Percentiles rank a stretch among this genome's conserved stretches.
phyloP scores from a whole-genome alignment of 2,329 filamentous ascomycete species.

The Cercospora sp. region DNA sequence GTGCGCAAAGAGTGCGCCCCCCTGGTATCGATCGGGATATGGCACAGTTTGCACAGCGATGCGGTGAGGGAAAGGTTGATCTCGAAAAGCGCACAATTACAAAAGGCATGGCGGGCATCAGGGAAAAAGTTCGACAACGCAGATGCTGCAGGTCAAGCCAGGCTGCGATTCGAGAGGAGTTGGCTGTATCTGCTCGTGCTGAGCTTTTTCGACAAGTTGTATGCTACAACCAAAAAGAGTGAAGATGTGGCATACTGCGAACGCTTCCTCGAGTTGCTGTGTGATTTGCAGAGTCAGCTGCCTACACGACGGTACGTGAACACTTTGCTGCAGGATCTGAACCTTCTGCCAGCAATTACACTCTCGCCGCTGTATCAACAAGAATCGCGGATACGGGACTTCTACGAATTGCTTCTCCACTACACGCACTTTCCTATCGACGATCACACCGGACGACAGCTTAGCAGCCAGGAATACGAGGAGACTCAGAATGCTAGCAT shows the following conservation, averaged over 20 bases:
- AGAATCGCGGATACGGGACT: constrained; percentile 76
- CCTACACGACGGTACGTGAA: constrained; percentile 94
- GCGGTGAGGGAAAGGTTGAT: constrained; percentile 71
- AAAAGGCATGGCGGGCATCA: constrained; percentile 87
- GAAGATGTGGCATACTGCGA: constrained; percentile 81
- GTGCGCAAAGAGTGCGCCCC: constrained; percentile 96
- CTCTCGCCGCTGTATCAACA: constrained; percentile 77
- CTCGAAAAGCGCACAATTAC: constrained; percentile 70
- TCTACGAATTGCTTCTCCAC: constrained; percentile 77
- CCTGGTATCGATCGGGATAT: constrained; percentile 89
- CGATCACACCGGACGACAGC: constrained; percentile 80
- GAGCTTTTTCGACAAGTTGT: constrained; percentile 76
- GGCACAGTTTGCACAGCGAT: constrained; percentile 87
- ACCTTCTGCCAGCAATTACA: constrained; percentile 73
- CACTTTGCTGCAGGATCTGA: constrained; percentile 79
- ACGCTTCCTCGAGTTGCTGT: constrained; percentile 86
- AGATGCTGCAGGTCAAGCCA: constrained; percentile 75
- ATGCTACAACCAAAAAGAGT: constrained; percentile 46
- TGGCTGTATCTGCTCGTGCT: constrained; percentile 88
- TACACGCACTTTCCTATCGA: constrained; percentile 88
- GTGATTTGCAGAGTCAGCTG: constrained; percentile 87
- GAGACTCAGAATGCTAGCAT: constrained; percentile 75
- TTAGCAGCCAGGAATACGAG: constrained; percentile 71
- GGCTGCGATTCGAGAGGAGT: constrained; percentile 83
- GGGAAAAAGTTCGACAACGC: constrained; percentile 83